Base-by-base conservation (phyloP, 1,284 basidiomycete species). In the Heliocybe sulcata region DNA sequence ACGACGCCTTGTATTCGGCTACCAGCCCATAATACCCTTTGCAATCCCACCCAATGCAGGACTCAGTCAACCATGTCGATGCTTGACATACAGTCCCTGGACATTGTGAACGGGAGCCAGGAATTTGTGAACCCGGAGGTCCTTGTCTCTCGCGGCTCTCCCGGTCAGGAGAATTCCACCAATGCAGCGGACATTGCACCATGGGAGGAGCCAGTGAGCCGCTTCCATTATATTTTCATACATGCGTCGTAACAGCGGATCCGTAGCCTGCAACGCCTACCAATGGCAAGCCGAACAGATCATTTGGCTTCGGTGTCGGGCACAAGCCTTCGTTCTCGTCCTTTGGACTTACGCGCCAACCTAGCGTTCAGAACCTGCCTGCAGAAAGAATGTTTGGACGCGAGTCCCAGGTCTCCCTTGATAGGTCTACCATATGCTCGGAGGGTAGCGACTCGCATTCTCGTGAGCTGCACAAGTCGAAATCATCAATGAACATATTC, bases 251-350 rank as follows among this genome's bases (percentile, higher is more conserved):
- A 22, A 31, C 27, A 23, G 27, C 27, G 16, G 19, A 31, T 16
- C 12, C 16, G 16, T 12, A 29, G 33, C 29, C 51, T 14, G 20
- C 51, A 19, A 23, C 51, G 12, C 47, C 33, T 27, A 6, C n/a
- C n/a, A n/a, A n/a, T n/a, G n/a, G n/a, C 19, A 27, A 23, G 19
- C 51, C 20, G 54, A 57, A 55, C 52, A 59, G 61, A 14, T 35
- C 60, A 0, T 55, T 60, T 47, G 52, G 66, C 1, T 71, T 77
- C 55, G 52, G 66, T 1, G 71, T 77, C 55, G 57, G 66, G 1
- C 67, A 69, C 47, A 77, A 75, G 58, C 56, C 66, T 2, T 77
- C 77, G 4, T 67, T 77, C 47, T 64, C 73, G 9, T 72, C 74
- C 23, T 65, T 76, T 27, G 52, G 23, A 56, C 60, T 52, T 59